Evolutionary conservation across 352 stramenopile genomes (phyloP), one percentile per base, ranked within the genome.

Genomic region (Phytophthora idaei): DNA sequence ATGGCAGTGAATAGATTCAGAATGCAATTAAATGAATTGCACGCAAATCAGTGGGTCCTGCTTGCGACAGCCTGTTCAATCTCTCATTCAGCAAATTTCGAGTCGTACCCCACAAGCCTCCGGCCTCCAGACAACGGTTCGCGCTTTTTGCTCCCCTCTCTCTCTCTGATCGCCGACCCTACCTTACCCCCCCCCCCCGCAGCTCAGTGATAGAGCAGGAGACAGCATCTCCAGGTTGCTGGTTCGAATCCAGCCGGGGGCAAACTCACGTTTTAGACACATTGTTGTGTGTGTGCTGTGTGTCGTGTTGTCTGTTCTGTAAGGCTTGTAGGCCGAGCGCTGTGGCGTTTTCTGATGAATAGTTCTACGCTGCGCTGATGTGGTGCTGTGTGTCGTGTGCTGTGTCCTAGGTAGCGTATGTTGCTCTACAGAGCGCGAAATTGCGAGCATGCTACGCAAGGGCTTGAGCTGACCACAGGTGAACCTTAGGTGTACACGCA

Each of bases 171-270:
- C 36, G 11, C 2, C 36, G 14, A 48, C 25, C n/a, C 14, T 28
- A 32, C 44, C 47, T 34, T 34, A 34, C 4, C 31, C 31, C 4
- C 14, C 48, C 5, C 31, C 39, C 27, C 14, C 21, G 57, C 54
- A 66, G 59, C 41, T 55, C 41, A 55, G 42, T 8, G 48, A 50
- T 12, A 60, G 32, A 60, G 59, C 39, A 15, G 41, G 48, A 49
- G 31, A 17, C 17, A 9, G 1, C 4, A 12, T 21, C 17, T 49
- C 42, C 49, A 58, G 41, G 59, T 5, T 21, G 49, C 50, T 32
- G 48, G 21, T 66, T 60, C 49, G 41, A 66, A 9, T 54, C 50
- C 59, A 42, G 41, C 49, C 49, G 17, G 3, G 9, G 29, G 50
- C 14, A 54, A 45, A 21, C 28, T 60, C 31, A 11, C 15, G 12